These are phyloP conservation scores for Flaveria ramosissima DNA, from an alignment of 129 eudicot species.

Conservation along the genomic window DNA sequence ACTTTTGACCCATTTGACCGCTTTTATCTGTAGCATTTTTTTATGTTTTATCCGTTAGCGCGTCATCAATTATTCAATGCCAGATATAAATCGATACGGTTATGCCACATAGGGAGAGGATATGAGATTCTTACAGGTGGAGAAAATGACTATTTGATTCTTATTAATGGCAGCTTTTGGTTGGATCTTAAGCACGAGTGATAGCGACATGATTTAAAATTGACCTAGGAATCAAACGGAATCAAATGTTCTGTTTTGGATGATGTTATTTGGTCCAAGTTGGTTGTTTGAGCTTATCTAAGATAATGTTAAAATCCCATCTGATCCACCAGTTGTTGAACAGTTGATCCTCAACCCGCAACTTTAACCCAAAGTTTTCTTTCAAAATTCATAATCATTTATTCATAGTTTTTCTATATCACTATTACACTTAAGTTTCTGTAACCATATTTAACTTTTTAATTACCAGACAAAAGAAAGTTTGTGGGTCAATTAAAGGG, in stretches of 20 bases:
- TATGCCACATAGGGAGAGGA: no score
- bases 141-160: slow-evolving; percentile 14
- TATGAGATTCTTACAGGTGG: neutral
- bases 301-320: neutral
- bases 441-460: no score
- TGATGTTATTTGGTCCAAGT: neutral
- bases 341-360: neutral
- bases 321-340: neutral
- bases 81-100: neutral
- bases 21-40: no score
- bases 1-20: neutral
- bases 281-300: neutral
- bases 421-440: no score
- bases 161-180: slow-evolving; percentile 14
- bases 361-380: neutral
- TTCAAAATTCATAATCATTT: neutral
- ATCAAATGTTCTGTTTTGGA: slow-evolving; percentile 2
- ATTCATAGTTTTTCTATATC: neutral
- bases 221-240: slow-evolving; percentile 13
- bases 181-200: neutral
- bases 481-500: no score
- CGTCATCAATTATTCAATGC: neutral
- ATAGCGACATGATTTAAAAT: slow-evolving; percentile 13
- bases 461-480: no score
- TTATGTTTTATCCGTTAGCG: neutral